Base-by-base conservation (phyloP, 306 rosid genomes). In the Cucurbita moschata region DNA sequence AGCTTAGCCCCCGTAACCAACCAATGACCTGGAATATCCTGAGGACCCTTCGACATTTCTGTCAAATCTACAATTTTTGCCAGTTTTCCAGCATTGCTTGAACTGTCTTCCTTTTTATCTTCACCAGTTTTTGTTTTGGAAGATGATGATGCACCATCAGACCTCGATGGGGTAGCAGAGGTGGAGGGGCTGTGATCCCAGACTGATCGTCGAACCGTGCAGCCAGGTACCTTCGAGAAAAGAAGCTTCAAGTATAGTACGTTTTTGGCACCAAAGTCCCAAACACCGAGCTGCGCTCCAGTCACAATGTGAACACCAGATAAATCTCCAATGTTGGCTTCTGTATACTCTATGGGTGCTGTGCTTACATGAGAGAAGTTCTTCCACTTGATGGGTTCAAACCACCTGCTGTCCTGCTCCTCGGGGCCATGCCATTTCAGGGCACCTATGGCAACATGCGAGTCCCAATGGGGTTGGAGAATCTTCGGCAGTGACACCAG, bases 351-450 rank as follows among this genome's bases (percentile, higher is more conserved):
- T 60, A 94, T 95, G 1, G 97, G 99, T 19, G 99, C 97, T 2
- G 99, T 95, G 88, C 99, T 95, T 71, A 95, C 99, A 18, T 95
- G 97, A 74, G 99, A 95, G 87, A 95, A 95, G 84, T 89, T 95
- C 86, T 95, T 95, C 99, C 99, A 95, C 79, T 95, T 95, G 81
- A 95, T 95, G 12, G 97, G 93, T 68, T 95, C 99, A 18, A 95
- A 95, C 99, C 99, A 95, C 60, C 97, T 96, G 81, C 99, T 95
- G 74, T 95, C 99, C 85, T 95, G 99, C 87, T 95, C 99, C 82
- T 95, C 99, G 0, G 97, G 99, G 67, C 99, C 99, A 55, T 89
- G 97, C 99, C 99, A 95, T 81, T 78, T 88, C 39, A 96, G 99
- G 26, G 99, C 99, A 54, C 99, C 99, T 16, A 95, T 91, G 71